Evolutionary conservation across 371 early-diverging fungal genomes (phyloP), one percentile per base, ranked within the genome.

Genomic region (Mucor lusitanicus): DNA sequence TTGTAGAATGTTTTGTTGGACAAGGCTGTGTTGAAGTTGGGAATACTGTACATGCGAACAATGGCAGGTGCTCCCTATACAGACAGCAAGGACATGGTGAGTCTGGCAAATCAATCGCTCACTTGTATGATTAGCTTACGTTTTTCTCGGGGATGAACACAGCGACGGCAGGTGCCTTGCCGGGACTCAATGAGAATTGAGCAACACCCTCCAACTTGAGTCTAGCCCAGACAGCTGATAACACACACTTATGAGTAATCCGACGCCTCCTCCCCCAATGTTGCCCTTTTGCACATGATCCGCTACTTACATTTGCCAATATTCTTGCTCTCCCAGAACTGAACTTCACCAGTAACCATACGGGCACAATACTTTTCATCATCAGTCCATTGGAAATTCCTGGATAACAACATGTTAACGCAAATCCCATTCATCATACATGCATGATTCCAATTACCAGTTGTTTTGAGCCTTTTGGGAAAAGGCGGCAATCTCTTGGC

Each of bases 371-470:
- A 91, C 40, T 87, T 68, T 81, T 98, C 99, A 69, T 95, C 95
- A 59, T 90, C 91, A 27, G 96, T 95, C 96, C 96, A 98, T 75
- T 96, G 94, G 73, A 94, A 87, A 63, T 94, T 91, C 90, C 93
- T 88, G 65, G 40, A 30, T 0, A 2, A 25, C 11, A 46, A 25
- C 30, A 27, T 61, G 48, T 48, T 48, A 23, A 48, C 8, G 2
- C 1, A 55, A 0, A 48, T 1, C 21, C 9, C 6, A 50, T 21
- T 25, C 1, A 4, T 11, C 37, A 37, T 0, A 37, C 3, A 37
- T 37, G 23, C 13, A 50, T 23, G 12, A 23, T 50, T 12, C 56
- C 11, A 2, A 17, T 64, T 81, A 88, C 89, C 84, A 91, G 69
- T 85, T 88, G 74, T 78, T 86, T 70, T 91, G 92, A 33, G 83